Conservation (phyloP, 164 flowering plant genomes). For the Chimonanthus salicifolius region DNA sequence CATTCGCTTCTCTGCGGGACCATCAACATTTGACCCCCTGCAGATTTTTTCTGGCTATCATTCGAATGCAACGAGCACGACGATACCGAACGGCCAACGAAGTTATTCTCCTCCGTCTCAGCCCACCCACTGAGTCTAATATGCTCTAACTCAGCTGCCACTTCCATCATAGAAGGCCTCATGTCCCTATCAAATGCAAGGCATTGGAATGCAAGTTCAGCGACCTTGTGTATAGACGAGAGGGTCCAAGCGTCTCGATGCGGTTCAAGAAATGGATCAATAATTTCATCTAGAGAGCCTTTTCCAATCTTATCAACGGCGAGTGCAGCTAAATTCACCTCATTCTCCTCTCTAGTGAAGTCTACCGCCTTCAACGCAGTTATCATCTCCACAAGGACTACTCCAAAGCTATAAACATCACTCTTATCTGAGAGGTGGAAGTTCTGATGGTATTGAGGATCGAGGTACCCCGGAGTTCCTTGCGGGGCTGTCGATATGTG, state of each 20-base stretch:
- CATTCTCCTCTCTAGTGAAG: conserved; percentile 48
- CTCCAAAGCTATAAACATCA: conserved; percentile 95
- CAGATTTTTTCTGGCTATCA: conserved; percentile 28
- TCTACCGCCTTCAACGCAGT: conserved; percentile 72
- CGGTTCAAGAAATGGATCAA: conserved; percentile 62
- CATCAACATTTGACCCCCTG: conserved; percentile 16
- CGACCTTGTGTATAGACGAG: conserved; percentile 58
- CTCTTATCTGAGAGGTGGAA: conserved; percentile 83
- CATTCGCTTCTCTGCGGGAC: conserved; percentile 26
- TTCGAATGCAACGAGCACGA: conserved; percentile 30
- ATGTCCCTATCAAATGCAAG: conserved; percentile 74
- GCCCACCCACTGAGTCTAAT: conserved; percentile 38
- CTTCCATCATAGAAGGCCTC: conserved; percentile 94
- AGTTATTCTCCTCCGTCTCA: conserved; percentile 20
- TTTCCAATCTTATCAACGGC: conserved; percentile 62
- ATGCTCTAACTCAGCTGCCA: conserved; percentile 64
- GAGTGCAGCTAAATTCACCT: conserved; percentile 73
- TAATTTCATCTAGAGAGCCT: conserved; percentile 59
- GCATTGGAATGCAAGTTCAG: conserved; percentile 84
- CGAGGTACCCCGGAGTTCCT: conserved; percentile 95
- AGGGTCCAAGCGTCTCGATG: conserved; percentile 46
- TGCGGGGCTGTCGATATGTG: conserved; percentile 93
- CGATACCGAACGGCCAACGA: conserved; percentile 24
- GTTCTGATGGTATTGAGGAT: conserved; percentile 86
- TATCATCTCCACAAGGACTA: conserved; percentile 83